These are phyloP conservation scores for Eutrema yunnanense DNA, from an alignment of 345 rosid species.

Conservation along the genomic window DNA sequence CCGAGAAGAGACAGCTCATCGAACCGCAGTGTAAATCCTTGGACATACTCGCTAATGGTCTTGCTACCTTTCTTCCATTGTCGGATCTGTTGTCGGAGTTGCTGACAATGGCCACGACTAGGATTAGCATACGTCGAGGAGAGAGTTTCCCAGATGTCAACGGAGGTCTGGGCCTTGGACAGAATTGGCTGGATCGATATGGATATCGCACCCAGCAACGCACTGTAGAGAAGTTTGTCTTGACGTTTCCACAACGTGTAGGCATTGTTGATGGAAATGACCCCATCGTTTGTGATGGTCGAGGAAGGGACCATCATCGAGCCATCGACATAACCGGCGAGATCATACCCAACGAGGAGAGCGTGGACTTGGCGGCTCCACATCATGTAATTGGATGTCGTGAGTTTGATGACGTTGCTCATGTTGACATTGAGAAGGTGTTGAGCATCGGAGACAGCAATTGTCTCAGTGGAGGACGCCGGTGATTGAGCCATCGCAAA, in stretches of 20 bases:
- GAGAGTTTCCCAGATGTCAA: neutral
- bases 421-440: no score
- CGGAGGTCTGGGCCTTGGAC: neutral
- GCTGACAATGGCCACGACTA: neutral
- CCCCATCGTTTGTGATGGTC: neutral
- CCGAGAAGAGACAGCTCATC: neutral
- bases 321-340: no score
- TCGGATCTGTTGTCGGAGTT: neutral
- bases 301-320: no score
- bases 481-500: no score
- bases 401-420: no score
- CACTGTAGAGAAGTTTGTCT: neutral
- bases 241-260: neutral
- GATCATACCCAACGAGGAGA: no score
- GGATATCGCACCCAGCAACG: neutral
- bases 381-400: no score
- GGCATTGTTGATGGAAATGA: neutral
- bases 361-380: no score
- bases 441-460: no score
- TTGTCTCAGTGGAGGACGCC: no score
- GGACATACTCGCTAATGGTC: neutral
- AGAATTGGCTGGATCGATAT: neutral
- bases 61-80: neutral
- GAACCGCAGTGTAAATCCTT: neutral
- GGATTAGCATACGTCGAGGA: neutral